A percentile compares a stretch with the other conserved stretches of the same genome.
Evolutionary conservation across 1,139 yeast genomes (phyloP).

Genomic region (Zygotorulaspora mrakii): DNA sequence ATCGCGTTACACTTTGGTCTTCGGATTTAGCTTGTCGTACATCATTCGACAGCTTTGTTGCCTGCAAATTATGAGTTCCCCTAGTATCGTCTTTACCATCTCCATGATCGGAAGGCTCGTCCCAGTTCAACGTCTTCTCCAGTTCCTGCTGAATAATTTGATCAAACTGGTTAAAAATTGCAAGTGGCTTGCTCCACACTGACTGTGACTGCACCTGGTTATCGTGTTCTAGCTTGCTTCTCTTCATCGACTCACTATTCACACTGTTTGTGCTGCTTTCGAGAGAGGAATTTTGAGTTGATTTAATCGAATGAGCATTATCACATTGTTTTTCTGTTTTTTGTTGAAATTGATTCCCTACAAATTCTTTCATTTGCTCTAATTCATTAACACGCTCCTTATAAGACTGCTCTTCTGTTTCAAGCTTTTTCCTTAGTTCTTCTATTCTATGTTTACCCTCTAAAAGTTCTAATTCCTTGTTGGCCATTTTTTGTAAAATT

Average conservation of each 20-base stretch:
- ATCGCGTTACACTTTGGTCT: slow-evolving; percentile 9
- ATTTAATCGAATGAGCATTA: not conserved
- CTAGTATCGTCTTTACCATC: slow-evolving; percentile 1
- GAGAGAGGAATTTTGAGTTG: not conserved
- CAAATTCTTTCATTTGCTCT: slow-evolving; percentile 29
- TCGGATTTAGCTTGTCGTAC: slow-evolving; percentile 1
- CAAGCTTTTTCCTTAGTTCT: slow-evolving; percentile 30
- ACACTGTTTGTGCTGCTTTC: slow-evolving; percentile 6
- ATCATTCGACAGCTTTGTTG: slow-evolving; percentile 3
- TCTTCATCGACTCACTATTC: slow-evolving; percentile 6
- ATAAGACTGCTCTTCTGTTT: slow-evolving; percentile 27
- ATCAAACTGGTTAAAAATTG: slow-evolving; percentile 64
- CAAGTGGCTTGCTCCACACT: slow-evolving; percentile 53
- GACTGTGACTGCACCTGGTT: too few relatives aligned
- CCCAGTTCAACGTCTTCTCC: slow-evolving; percentile 48
- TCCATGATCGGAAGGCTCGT: slow-evolving; percentile 22
- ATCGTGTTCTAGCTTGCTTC: slow-evolving; percentile 9
- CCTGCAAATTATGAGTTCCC: slow-evolving; percentile 4
- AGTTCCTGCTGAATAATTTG: slow-evolving; percentile 62
- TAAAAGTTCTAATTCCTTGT: slow-evolving; percentile 34
- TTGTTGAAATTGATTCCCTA: slow-evolving; percentile 8
- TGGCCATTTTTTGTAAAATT: slow-evolving; percentile 30
- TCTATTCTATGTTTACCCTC: slow-evolving; percentile 35
- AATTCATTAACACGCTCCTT: slow-evolving; percentile 27
- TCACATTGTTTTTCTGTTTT: not conserved